Conservation (phyloP, 2,329 filamentous ascomycete genomes). For the Phialophora tarda region DNA sequence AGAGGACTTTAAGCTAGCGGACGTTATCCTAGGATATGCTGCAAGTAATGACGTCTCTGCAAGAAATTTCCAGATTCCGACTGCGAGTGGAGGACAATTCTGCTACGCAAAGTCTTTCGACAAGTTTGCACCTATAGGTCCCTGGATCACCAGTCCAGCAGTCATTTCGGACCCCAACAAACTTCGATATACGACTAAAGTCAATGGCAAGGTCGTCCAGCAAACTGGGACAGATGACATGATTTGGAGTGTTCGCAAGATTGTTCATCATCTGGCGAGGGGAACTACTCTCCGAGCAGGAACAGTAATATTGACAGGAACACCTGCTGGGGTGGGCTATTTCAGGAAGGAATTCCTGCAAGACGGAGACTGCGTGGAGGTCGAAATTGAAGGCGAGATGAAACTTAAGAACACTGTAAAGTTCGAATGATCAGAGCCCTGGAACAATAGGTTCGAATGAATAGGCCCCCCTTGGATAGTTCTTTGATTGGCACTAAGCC, state of each 20-base stretch:
- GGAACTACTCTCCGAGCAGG: conserved; percentile 48
- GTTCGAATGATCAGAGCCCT: no score
- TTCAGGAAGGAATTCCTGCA: conserved; percentile 47
- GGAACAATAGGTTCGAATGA: no score
- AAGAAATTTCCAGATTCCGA: conserved; percentile 48
- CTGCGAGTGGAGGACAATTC: conserved; percentile 55
- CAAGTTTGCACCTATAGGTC: conserved; percentile 46
- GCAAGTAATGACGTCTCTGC: conserved; percentile 50
- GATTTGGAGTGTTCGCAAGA: conserved; percentile 48
- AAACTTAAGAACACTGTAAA: conserved; percentile 42
- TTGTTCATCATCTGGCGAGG: conserved; percentile 46
- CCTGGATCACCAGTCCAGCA: conserved; percentile 43
- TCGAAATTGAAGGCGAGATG: conserved; percentile 55
- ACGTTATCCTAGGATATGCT: conserved; percentile 51
- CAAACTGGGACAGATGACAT: conserved; percentile 47
- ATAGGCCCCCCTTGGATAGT: no score
- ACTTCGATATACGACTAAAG: conserved; percentile 43
- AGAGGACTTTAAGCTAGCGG: conserved; percentile 45
- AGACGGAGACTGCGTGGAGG: conserved; percentile 50
- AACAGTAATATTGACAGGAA: conserved; percentile 51
- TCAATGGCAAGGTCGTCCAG: conserved; percentile 49
- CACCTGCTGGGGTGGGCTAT: conserved; percentile 51
- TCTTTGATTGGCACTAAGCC: no score
- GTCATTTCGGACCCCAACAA: conserved; percentile 44
- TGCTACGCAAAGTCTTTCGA: conserved; percentile 50